These are phyloP conservation scores for Boechera divaricarpa DNA, from an alignment of 345 rosid species.

Conservation along the genomic window DNA sequence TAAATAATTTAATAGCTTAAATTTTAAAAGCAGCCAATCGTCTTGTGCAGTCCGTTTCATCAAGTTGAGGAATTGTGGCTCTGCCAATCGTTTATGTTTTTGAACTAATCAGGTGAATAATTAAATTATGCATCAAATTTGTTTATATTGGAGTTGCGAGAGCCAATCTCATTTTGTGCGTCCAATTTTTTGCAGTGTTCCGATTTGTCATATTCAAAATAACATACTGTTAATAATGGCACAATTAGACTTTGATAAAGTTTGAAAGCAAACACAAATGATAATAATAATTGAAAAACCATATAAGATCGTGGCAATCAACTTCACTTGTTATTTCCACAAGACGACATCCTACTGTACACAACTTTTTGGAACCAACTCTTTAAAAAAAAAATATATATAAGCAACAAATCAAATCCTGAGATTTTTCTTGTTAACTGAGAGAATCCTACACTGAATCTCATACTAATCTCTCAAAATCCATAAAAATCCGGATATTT, in stretches of 20 bases:
- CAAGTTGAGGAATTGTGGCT: too few species aligned
- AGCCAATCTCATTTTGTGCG: neutral
- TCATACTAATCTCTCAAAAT: too few species aligned
- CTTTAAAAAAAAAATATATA: neutral
- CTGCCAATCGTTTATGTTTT: neutral
- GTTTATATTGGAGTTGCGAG: neutral
- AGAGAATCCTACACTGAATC: too few species aligned
- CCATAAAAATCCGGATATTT: too few species aligned
- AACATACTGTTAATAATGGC: neutral
- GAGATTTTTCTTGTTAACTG: too few species aligned
- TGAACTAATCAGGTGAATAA: neutral
- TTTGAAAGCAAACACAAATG: neutral
- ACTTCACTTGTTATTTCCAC: neutral
- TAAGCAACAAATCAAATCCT: neutral
- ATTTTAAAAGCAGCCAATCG: too few species aligned
- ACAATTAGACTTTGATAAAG: neutral
- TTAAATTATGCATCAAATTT: too few species aligned
- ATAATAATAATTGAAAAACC: neutral
- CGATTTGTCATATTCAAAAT: neutral
- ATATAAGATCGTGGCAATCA: slow-evolving; percentile 5
- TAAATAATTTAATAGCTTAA: too few species aligned
- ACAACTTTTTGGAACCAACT: neutral
- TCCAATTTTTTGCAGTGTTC: neutral
- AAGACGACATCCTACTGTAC: neutral
- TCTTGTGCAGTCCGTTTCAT: too few species aligned